Evolutionary conservation across 2,329 filamentous ascomycete genomes (phyloP), one percentile per base, ranked within the genome.

Genomic region (Shiraia bambusicola): DNA sequence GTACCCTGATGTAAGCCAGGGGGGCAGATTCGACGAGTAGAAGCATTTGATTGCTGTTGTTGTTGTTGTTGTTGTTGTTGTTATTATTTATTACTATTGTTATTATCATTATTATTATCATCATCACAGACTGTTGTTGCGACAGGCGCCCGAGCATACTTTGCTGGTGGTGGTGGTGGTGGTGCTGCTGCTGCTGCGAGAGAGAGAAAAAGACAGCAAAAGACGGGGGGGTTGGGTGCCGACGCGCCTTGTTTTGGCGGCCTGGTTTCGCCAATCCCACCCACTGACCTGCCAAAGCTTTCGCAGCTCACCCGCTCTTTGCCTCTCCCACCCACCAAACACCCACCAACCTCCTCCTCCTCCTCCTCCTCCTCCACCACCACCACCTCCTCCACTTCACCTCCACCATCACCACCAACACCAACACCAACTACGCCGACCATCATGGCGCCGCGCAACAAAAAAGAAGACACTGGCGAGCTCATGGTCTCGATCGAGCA

Each of bases 1-100:
- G 14, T 98, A 98, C 69, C 87, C 89, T 0, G 91, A 98, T 75
- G 82, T 98, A 24, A 90, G 83, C 59, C 70, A 80, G 58, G 84
- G 80, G 1, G 72, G 76, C 42, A 67, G 56, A 22, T 71, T 66
- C 53, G 65, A 73, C 28, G 69, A 73, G 42, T 59, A 54, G 36
- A 26, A 26, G 30, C 13, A 14, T n/a, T n/a, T n/a, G n/a, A n/a
- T n/a, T n/a, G n/a, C n/a, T n/a, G n/a, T n/a, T n/a, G n/a, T n/a
- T n/a, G n/a, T n/a, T n/a, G n/a, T n/a, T n/a, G n/a, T n/a, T n/a
- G n/a, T n/a, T n/a, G n/a, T n/a, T n/a, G n/a, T n/a, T n/a, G n/a
- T n/a, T n/a, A n/a, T n/a, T n/a, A n/a, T n/a, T n/a, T n/a, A n/a
- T n/a, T n/a, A n/a, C n/a, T n/a, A n/a, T n/a, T n/a, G n/a, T n/a